phyloP scores from a whole-genome alignment of 176 grass and related monocot genomes.

The Elaeis guineensis region DNA sequence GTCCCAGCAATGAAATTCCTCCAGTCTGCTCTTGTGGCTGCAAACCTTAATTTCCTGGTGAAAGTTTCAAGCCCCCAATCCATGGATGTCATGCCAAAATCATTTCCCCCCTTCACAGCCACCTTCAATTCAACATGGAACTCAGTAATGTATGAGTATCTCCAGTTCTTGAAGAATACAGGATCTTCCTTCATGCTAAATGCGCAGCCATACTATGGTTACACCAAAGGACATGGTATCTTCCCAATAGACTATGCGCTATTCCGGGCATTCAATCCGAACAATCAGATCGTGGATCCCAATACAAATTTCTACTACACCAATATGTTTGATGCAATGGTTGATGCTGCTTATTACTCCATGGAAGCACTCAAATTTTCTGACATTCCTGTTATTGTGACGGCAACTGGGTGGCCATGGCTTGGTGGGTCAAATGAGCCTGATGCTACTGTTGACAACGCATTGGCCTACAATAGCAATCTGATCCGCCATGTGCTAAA shows the following conservation, averaged over 20 bases:
- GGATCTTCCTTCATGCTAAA: constrained; percentile 91
- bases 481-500: constrained; percentile 82
- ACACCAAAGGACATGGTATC: constrained; percentile 65
- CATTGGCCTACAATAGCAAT: constrained; percentile 86
- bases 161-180: constrained; percentile 74
- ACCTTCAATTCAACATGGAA: constrained; percentile 93
- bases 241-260: constrained; percentile 91
- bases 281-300: constrained; percentile 76
- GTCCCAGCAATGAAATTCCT: constrained; percentile 86
- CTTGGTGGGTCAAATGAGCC: constrained; percentile 61
- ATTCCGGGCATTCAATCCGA: constrained; percentile 59
- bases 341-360: constrained; percentile 81
- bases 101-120: constrained; percentile 83
- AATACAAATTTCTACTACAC: constrained; percentile 83
- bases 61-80: constrained; percentile 78
- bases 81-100: constrained; percentile 63
- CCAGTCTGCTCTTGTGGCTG: constrained; percentile 75
- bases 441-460: constrained; percentile 89
- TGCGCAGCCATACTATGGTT: constrained; percentile 90
- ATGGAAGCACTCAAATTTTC: constrained; percentile 93
- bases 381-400: constrained; percentile 71
- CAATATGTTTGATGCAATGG: constrained; percentile 96
- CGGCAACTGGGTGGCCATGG: constrained; percentile 89
- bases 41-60: constrained; percentile 83
- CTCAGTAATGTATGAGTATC: constrained; percentile 61